Evolutionary conservation across 176 grass and related monocot genomes (phyloP), one percentile per base, ranked within the genome.

Genomic region (Bothriochloa decipiens): DNA sequence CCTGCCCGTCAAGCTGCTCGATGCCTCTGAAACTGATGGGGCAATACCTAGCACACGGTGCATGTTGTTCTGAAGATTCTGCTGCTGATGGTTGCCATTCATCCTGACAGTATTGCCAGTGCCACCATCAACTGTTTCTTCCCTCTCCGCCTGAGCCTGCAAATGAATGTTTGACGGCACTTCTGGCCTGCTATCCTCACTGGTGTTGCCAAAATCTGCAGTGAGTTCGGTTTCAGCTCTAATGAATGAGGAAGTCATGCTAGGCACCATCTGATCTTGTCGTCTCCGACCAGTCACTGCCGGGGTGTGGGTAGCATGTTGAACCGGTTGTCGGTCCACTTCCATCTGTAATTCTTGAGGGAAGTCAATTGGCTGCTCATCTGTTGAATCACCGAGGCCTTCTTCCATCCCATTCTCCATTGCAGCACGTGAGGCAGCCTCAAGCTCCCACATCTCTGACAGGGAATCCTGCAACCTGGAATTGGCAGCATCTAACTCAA

Each of bases 391-490:
- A 0, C 96, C 96, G 8, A 99, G 90, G 65, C 96, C 96, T 91
- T 99, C 96, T 75, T 99, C 93, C 39, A 92, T 99, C 53, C 96
- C 93, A 25, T 99, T 99, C 72, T 96, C 96, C 41, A 94, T 72
- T 12, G 90, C 91, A 8, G 96, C 93, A 20, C 91, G 89, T 17
- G 93, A 96, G 39, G 91, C 86, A 3, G 93, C 93, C 85, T 99
- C 96, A 7, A 92, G 86, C 52, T 96, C 91, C 96, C 96, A 99
- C 96, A 99, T 96, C 61, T 86, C 86, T 16, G 87, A 92, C 11
- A 99, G 70, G 8, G 96, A 93, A 9, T 94, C 84, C 57, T 96
- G 96, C 74, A 99, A 83, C 78, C 88, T 92, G 69, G 78, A 70
- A 82, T 96, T 94, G 35, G 96, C 96, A 8, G 82, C 83, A 83